Base-by-base conservation (phyloP, 768 basidiomycete genomes). In the Pisolithus sp. region DNA sequence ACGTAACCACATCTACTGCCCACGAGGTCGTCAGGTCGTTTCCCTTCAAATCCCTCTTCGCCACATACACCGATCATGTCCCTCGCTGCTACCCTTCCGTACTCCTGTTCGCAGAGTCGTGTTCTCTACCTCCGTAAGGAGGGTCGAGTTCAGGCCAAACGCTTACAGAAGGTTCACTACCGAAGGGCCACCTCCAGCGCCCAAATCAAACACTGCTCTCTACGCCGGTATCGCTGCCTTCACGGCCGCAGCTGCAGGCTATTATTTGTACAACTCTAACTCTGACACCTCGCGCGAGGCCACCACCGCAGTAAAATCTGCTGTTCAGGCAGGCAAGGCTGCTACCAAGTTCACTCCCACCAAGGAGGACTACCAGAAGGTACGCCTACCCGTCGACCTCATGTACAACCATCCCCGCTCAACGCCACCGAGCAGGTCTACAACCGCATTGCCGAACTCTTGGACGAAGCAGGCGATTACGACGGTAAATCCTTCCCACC, bases 291-390 rank as follows among this genome's bases (percentile, higher is more conserved):
- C 75, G 5, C 75, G 74, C 60, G 74, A 79, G 47, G 75, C 80
- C 13, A 70, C 70, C 23, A 77, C 81, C 39, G 76, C 79, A 17
- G 63, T 77, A 50, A 87, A 82, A 64, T 80, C 85, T 7, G 81
- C 76, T 13, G 71, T 76, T 4, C 84, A 89, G 70, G 62, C 73
- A 21, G 77, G 76, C 13, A 89, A 85, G 65, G 81, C 73, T 52
- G 80, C 76, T 31, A 73, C 79, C 39, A 86, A 87, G 53, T 85
- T 92, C 66, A 78, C 79, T 12, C 87, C 89, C 20, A 76, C 82
- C 37, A 82, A 86, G 72, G 83, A 83, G 48, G 94, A 96, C 63
- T 96, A 94, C 66, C 87, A 91, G 68, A 93, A 95, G 80, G 88
- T 84, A 30, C 9, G 69, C 52, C 1, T 17, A 31, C 48, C 6